Evolutionary conservation across 257 asterid genomes (phyloP).

Genomic region (Catharanthus roseus): DNA sequence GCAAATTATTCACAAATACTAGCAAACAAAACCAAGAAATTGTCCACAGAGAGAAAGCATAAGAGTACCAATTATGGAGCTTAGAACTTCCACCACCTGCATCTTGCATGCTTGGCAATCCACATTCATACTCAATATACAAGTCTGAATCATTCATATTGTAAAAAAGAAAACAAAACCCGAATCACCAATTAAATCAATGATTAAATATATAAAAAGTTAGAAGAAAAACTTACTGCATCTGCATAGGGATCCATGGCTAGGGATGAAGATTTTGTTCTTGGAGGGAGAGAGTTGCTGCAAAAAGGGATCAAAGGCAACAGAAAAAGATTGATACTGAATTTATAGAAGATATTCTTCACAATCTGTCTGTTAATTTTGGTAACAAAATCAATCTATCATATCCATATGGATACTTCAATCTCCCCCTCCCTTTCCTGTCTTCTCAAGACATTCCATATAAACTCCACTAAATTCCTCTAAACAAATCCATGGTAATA

Average conservation of each 20-base stretch:
- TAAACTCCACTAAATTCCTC: neutral
- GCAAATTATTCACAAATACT: too few species aligned
- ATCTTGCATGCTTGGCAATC: slow-evolving; percentile 41
- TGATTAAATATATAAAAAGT: too few species aligned
- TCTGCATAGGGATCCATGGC: slow-evolving; percentile 10
- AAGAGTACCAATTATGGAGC: slow-evolving; percentile 31
- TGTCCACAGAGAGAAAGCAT: neutral
- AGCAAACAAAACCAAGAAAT: too few species aligned
- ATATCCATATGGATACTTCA: neutral
- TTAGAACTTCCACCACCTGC: slow-evolving; percentile 33
- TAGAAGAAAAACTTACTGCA: neutral
- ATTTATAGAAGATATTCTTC: neutral
- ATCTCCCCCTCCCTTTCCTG: neutral
- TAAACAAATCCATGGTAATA: neutral
- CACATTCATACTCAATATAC: slow-evolving; percentile 35
- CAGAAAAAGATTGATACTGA: neutral
- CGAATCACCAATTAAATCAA: too few species aligned
- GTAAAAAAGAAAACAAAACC: too few species aligned
- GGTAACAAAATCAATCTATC: neutral
- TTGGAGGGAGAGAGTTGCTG: neutral
- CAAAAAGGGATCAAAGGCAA: too few species aligned
- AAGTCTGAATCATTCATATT: neutral
- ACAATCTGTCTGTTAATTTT: neutral
- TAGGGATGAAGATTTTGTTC: neutral
- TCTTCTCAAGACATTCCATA: neutral